Evolutionary conservation across 2,329 filamentous ascomycete species (phyloP), one percentile per base, ranked within the genome.

Genomic region (Davidsoniella neocaledoniae): DNA sequence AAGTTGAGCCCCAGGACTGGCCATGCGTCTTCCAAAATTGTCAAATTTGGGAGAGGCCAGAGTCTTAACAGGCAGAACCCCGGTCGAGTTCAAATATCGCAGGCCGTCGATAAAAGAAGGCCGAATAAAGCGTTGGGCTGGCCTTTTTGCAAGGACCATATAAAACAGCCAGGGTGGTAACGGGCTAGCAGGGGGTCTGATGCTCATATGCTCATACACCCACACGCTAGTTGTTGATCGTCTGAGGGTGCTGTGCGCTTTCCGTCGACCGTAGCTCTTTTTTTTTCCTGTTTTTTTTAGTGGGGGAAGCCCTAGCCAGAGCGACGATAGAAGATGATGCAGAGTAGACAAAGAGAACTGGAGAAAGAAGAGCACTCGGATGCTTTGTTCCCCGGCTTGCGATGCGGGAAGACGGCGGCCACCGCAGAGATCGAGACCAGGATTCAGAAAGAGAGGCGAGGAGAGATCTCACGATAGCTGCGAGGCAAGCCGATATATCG

Each of bases 11-110:
- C 38, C 44, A 29, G 44, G 44, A 21, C 33, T 36, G 19, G 50
- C 45, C 46, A 49, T 50, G 38, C 43, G 51, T 44, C 19, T 43
- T 49, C 37, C 40, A 17, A 48, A 46, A 41, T 46, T 50, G 16
- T 39, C 43, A 46, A 46, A 26, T 38, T 50, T 50, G n/a, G 25
- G 21, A 40, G 47, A 23, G 17, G 21, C 16, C 43, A 43, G 16
- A 44, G 14, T 23, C 19, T 19, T 16, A 50, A 36, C 23, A 50
- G 33, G 19, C 36, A 40, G 17, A 41, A 26, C 9, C 40, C 7
- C 40, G n/a, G 40, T 42, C 26, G 8, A 12, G 6, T 33, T 33
- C 26, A 33, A 10, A 33, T 33, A 33, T 33, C 10, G 26, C 26
- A 33, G 26, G 10, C 26, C 5, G 26, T 33, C 26, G 26, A 33